phyloP scores from a whole-genome alignment of 306 rosid species.

The Prosopis cineraria region DNA sequence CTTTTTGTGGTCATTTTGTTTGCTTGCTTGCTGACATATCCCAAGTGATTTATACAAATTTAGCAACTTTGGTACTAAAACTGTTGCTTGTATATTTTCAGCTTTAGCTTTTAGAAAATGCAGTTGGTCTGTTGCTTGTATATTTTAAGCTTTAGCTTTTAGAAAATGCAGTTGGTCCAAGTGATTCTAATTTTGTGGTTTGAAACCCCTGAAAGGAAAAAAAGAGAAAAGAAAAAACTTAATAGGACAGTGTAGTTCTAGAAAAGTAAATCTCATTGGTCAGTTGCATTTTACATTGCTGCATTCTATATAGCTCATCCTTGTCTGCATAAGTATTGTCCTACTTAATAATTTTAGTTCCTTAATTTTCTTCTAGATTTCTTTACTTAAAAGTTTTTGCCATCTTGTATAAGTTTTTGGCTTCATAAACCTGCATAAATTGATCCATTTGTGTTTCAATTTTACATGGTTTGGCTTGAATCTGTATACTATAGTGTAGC shows the following conservation, averaged over 20 bases:
- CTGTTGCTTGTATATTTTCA: background rate
- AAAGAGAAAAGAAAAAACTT: background rate
- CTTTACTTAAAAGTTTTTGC: background rate
- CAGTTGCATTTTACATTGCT: background rate
- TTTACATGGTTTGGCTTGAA: background rate
- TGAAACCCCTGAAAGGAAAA: background rate
- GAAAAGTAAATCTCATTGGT: background rate
- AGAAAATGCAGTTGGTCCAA: slow-evolving; percentile 36
- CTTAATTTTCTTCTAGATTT: too few species aligned
- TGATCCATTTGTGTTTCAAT: background rate
- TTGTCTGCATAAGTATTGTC: background rate
- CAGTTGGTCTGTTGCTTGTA: background rate
- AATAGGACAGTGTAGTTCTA: background rate
- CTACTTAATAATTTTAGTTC: too few species aligned
- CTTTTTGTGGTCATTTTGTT: background rate
- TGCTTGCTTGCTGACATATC: background rate
- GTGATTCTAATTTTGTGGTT: background rate
- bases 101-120: too few species aligned
- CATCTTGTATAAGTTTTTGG: background rate
- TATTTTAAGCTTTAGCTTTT: slow-evolving; percentile 34
- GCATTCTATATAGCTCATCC: background rate
- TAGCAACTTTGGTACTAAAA: slow-evolving; percentile 24
- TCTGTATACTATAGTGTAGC: background rate
- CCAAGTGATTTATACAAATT: background rate
- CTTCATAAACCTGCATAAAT: background rate